Conservation (phyloP, 2,329 filamentous ascomycete genomes). For the Aspergillus spinulosporus region DNA sequence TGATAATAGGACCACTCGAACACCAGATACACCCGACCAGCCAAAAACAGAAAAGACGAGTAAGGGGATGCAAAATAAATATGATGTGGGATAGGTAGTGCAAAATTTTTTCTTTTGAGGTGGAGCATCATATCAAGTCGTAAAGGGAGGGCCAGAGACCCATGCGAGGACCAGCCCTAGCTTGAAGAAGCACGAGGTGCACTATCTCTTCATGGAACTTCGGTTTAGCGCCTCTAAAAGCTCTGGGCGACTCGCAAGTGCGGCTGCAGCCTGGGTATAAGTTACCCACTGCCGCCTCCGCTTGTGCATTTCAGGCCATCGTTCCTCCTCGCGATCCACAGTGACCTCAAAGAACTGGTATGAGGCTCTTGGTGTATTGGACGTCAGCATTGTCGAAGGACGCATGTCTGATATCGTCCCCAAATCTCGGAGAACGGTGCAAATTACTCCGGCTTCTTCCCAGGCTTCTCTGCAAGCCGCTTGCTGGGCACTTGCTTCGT, state of each 20-base stretch:
- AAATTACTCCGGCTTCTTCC: conserved; percentile 94
- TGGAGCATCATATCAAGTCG: conserved; percentile 27
- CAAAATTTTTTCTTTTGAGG: conserved; percentile 15
- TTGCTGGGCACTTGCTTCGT: conserved; percentile 83
- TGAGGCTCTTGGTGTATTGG: conserved; percentile 65
- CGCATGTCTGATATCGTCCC: conserved; percentile 83
- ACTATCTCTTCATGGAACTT: conserved; percentile 65
- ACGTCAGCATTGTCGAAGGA: conserved; percentile 52
- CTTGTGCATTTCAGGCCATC: conserved; percentile 95
- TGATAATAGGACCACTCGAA: conserved; percentile 22
- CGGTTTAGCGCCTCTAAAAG: conserved; percentile 81
- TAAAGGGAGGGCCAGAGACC: conserved; percentile 19
- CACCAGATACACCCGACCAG: conserved; percentile 23
- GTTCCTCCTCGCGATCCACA: conserved; percentile 81
- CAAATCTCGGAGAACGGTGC: conserved; percentile 80
- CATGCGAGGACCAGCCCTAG: neutral
- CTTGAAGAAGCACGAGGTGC: conserved; percentile 16
- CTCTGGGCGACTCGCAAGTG: conserved; percentile 77
- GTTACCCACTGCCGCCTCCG: conserved; percentile 87
- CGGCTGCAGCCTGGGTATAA: conserved; percentile 76
- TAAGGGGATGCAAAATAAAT: conserved; percentile 15
- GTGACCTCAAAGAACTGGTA: conserved; percentile 71
- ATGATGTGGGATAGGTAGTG: conserved; percentile 7
- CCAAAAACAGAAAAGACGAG: neutral
- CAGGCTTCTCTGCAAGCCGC: conserved; percentile 88